Base-by-base conservation (phyloP, 169 alveolate species). In the Cystoisospora suis region DNA sequence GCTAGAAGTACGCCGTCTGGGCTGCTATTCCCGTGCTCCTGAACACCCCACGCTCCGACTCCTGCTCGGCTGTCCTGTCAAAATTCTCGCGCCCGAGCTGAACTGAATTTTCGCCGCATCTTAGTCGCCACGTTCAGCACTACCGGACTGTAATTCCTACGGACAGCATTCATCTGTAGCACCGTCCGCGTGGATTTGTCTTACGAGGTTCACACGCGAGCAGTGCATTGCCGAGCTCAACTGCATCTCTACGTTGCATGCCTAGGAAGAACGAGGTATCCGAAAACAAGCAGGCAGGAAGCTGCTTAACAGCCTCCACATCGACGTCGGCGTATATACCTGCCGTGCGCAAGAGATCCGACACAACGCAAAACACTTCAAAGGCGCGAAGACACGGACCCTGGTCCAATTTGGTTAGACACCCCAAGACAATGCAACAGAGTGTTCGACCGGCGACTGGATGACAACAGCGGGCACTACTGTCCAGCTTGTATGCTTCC, bases 171-270 rank as follows among this genome's bases (percentile, higher is more conserved):
- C n/a, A n/a, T n/a, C n/a, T n/a, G n/a, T n/a, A n/a, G n/a, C n/a
- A n/a, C n/a, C n/a, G n/a, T n/a, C n/a, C 65, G 65, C 23, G 65
- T 23, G 12, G 65, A 12, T 12, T 12, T 53, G 65, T 23, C 65
- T 12, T 53, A 53, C 65, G 65, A 15, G 65, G 65, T 23, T 12
- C 23, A 17, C 83, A 72, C 3, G 42, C 83, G 20, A 72, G 4
- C 12, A 72, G 49, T 15, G 83, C 83, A 36, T 72, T 72, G 38
- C 83, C 83, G 20, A 72, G 83, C 27, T 72, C 83, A 38, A 72
- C 83, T 4, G 83, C 83, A 38, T 72, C 83, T 72, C 34, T 34
- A 34, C 83, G 83, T 34, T 72, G 83, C 56, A 40, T 40, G 29
- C 83, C 83, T 53, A 40, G 23, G 83, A 72, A 34, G 49, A 72